A percentile compares a stretch with the other conserved stretches of the same genome.
Evolutionary conservation across 75 land plant genomes (phyloP).

Genomic region (Picea glauca): DNA sequence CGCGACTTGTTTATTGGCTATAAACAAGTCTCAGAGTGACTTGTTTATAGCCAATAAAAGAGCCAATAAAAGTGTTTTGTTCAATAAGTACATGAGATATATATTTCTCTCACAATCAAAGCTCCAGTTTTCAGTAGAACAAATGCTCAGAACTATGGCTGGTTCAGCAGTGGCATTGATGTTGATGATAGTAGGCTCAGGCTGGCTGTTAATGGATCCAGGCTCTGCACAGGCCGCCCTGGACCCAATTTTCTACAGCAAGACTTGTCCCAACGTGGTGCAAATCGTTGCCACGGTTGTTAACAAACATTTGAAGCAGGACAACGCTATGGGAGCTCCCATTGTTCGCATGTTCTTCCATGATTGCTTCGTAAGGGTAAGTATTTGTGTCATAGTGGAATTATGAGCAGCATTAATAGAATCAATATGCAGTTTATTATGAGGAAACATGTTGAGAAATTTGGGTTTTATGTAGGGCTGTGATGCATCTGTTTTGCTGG

Average conservation of each 20-base stretch:
- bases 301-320: conserved; percentile 15
- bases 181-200: too few relatives aligned
- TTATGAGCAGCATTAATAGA: background rate
- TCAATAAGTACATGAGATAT: too few relatives aligned
- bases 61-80: too few relatives aligned
- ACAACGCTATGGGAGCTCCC: conserved; percentile 14
- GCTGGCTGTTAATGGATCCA: too few relatives aligned
- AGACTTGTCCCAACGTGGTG: conserved; percentile 23
- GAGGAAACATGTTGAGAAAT: too few relatives aligned
- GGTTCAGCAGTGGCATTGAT: too few relatives aligned
- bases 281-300: conserved; percentile 20
- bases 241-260: conserved; percentile 14
- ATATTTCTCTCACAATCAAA: too few relatives aligned
- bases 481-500: conserved; percentile 33
- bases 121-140: too few relatives aligned
- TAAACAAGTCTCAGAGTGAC: too few relatives aligned
- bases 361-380: conserved; percentile 23
- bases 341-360: conserved; percentile 35
- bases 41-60: too few relatives aligned
- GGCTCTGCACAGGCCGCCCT: background rate
- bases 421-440: background rate
- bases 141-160: too few relatives aligned
- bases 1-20: too few relatives aligned
- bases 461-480: conserved; percentile 19
- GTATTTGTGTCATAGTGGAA: background rate